phyloP scores from a whole-genome alignment of 495 filamentous ascomycete genomes.

The Talaromyces thailandensis region DNA sequence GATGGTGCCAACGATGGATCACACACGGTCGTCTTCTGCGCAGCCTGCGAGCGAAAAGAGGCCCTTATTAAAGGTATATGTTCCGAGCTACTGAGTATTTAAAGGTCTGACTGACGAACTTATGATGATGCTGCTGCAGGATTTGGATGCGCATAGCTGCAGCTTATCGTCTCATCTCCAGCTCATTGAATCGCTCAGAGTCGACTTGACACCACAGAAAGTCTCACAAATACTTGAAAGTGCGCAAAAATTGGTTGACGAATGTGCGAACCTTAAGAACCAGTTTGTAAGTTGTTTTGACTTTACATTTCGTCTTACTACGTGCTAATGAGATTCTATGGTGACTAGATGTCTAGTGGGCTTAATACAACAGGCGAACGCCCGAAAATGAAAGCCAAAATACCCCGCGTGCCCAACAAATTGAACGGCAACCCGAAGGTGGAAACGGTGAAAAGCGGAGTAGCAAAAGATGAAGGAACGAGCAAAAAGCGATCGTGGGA shows the following conservation, averaged over 20 bases:
- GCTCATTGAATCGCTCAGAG: constrained; percentile 22
- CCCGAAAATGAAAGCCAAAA: not conserved
- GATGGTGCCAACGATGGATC: not conserved
- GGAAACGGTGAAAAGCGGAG: not conserved
- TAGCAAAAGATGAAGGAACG: not conserved
- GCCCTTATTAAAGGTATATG: not conserved
- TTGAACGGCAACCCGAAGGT: not conserved
- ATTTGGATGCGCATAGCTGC: constrained; percentile 15
- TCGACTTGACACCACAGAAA: constrained; percentile 12
- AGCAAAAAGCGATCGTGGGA: constrained; percentile 8
- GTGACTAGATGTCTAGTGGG: not conserved
- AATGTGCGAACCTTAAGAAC: constrained; percentile 25
- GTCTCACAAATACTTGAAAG: constrained; percentile 28
- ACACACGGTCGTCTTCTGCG: not conserved
- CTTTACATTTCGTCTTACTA: not conserved
- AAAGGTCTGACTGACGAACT: not conserved
- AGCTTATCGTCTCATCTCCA: constrained; percentile 27
- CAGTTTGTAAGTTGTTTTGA: constrained; percentile 20
- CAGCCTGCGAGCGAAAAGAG: not conserved
- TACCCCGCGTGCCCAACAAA: not conserved
- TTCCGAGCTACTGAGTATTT: not conserved
- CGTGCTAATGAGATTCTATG: not conserved
- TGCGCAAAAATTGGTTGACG: constrained; percentile 25
- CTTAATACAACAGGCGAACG: not conserved
- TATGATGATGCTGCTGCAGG: not conserved